Conservation (phyloP, 2,329 filamentous ascomycete species). For the Botrytis porri region DNA sequence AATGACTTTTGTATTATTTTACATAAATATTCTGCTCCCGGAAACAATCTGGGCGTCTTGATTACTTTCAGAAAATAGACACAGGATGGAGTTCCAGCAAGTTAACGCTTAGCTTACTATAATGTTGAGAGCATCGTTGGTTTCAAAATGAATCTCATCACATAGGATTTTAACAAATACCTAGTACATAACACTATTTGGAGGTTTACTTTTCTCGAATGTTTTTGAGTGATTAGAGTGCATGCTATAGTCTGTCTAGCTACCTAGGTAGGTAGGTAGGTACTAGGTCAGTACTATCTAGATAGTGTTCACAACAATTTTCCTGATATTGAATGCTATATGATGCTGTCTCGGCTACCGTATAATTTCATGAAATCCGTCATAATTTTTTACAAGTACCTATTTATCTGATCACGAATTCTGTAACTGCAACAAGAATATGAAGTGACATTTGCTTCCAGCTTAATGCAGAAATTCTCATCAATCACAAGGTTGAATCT, state of each 20-base stretch:
- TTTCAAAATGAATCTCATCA: background rate
- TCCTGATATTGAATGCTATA: conserved; percentile 12
- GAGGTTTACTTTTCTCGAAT: background rate
- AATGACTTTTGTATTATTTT: conserved; percentile 23
- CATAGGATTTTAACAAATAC: background rate
- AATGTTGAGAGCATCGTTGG: conserved; percentile 3
- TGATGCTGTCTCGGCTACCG: conserved; percentile 3
- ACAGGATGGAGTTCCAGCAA: conserved; percentile 8
- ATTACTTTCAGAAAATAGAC: conserved; percentile 17
- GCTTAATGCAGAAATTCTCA: conserved; percentile 7
- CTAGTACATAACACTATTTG: background rate
- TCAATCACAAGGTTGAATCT: background rate
- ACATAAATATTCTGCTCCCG: conserved; percentile 20
- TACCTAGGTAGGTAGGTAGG: too few species aligned
- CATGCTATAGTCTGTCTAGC: background rate
- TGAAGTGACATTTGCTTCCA: background rate
- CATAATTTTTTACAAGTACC: background rate
- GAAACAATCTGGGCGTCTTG: conserved; percentile 18
- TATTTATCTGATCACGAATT: background rate
- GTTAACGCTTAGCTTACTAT: conserved; percentile 1
- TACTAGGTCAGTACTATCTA: too few species aligned
- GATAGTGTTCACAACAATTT: background rate
- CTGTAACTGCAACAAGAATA: background rate
- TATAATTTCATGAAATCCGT: background rate
- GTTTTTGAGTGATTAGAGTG: background rate